phyloP scores from a whole-genome alignment of 2,329 filamentous ascomycete genomes.

The Sporothrix curviconia region DNA sequence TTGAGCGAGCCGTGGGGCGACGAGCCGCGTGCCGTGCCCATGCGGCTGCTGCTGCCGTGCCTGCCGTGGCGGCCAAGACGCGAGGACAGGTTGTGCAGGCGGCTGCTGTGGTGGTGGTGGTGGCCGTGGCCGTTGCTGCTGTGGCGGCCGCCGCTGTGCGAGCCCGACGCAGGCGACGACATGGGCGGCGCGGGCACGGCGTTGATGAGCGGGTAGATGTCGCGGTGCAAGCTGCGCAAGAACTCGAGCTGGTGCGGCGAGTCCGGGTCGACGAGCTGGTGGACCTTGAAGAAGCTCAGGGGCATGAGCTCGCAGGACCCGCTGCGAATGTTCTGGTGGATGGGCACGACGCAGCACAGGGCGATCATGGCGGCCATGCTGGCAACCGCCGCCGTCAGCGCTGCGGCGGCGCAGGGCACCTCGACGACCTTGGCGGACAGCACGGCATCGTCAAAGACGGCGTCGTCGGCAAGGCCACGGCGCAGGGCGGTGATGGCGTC shows the following conservation, averaged over 20 bases:
- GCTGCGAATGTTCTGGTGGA: conserved; percentile 39
- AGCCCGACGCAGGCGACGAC: not conserved
- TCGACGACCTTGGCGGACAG: conserved; percentile 38
- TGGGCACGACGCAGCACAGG: conserved; percentile 43
- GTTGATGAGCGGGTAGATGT: conserved; percentile 14
- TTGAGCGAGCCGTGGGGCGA: conserved; percentile 6
- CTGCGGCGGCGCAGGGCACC: conserved; percentile 33
- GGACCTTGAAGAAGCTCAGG: conserved; percentile 43
- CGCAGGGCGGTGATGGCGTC: conserved; percentile 36
- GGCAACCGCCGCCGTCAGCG: conserved; percentile 3
- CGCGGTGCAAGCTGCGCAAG: conserved; percentile 12
- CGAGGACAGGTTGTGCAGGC: not conserved
- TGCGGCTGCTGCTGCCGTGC: not conserved
- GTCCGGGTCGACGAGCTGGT: conserved; percentile 16
- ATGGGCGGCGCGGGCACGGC: not conserved
- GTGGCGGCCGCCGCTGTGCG: not conserved
- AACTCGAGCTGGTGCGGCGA: conserved; percentile 16
- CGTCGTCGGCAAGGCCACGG: conserved; percentile 35
- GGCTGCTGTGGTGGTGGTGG: not conserved
- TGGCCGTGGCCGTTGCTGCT: not conserved
- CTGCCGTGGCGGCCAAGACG: conserved; percentile 1
- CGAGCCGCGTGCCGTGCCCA: conserved; percentile 1
- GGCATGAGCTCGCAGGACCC: conserved; percentile 42
- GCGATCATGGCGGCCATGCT: conserved; percentile 27
- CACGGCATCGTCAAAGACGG: conserved; percentile 40